Evolutionary conservation across 176 grass and related monocot genomes (phyloP).

Genomic region (Triticum urartu): DNA sequence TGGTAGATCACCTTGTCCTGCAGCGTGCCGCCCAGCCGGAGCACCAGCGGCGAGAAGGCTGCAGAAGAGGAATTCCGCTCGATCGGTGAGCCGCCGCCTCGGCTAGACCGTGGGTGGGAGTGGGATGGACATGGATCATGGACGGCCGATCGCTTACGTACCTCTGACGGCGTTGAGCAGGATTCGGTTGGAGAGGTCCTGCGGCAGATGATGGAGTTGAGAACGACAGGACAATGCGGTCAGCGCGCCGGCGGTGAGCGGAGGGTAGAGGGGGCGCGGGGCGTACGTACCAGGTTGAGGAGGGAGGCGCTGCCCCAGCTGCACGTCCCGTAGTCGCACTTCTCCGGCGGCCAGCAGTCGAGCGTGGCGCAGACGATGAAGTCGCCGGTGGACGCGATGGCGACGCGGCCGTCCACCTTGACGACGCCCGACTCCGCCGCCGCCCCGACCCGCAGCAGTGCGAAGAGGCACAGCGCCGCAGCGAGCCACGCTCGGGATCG

Average conservation of each 20-base stretch:
- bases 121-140: too few relatives aligned
- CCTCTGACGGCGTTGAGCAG: conserved; percentile 80
- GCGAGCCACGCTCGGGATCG: too few relatives aligned
- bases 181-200: conserved; percentile 76
- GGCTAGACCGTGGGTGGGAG: neutral
- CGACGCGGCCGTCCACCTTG: too few relatives aligned
- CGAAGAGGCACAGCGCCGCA: too few relatives aligned
- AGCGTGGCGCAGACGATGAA: too few relatives aligned
- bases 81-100: too few relatives aligned
- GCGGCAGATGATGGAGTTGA: neutral
- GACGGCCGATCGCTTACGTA: neutral
- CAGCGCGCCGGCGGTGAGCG: too few relatives aligned
- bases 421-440: too few relatives aligned
- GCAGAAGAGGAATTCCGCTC: neutral
- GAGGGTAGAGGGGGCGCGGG: too few relatives aligned
- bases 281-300: conserved; percentile 57
- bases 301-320: conserved; percentile 73
- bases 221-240: too few relatives aligned
- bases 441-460: too few relatives aligned
- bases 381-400: too few relatives aligned
- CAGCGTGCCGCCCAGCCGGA: conserved; percentile 62
- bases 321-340: conserved; percentile 96
- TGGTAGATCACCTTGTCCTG: conserved; percentile 60
- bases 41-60: conserved; percentile 61
- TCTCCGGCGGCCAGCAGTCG: neutral